Conservation (phyloP, 2,329 filamentous ascomycete genomes). For the Seiridium unicorne region DNA sequence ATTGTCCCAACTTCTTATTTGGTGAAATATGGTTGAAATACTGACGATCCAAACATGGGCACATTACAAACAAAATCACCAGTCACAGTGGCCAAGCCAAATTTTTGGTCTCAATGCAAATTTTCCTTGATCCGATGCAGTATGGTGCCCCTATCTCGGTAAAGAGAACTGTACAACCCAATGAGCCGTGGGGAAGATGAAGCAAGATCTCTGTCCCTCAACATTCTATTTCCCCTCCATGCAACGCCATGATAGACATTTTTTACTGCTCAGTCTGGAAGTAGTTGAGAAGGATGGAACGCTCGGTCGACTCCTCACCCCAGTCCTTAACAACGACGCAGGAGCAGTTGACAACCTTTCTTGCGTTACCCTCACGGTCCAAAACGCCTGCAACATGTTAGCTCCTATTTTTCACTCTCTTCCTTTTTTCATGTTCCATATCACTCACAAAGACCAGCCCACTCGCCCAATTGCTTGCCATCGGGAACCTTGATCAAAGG, state of each 20-base stretch:
- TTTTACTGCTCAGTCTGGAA: constrained; percentile 87
- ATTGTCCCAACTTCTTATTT: no score
- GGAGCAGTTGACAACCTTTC: constrained; percentile 99
- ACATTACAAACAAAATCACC: not conserved
- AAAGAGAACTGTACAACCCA: constrained; percentile 20
- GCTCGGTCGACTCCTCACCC: constrained; percentile 99
- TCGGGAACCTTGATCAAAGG: constrained; percentile 99
- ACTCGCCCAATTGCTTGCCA: constrained; percentile 99
- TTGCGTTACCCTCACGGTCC: constrained; percentile 98
- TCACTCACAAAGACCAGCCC: constrained; percentile 96
- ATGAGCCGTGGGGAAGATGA: constrained; percentile 21
- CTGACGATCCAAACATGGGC: no score
- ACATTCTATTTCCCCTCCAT: constrained; percentile 22
- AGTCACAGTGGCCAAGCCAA: not conserved
- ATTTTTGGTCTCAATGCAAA: constrained; percentile 9
- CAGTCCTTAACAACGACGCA: constrained; percentile 99
- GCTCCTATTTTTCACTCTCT: not conserved
- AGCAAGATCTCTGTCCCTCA: constrained; percentile 19
- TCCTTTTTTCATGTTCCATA: not conserved
- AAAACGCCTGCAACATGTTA: constrained; percentile 71
- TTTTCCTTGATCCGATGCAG: constrained; percentile 39
- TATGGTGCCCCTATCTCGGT: constrained; percentile 6
- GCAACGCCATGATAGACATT: constrained; percentile 29
- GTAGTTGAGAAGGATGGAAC: constrained; percentile 99
- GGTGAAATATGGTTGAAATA: no score